Evolutionary conservation across 371 early-diverging fungal genomes (phyloP).

Genomic region (Mortierella sp.): DNA sequence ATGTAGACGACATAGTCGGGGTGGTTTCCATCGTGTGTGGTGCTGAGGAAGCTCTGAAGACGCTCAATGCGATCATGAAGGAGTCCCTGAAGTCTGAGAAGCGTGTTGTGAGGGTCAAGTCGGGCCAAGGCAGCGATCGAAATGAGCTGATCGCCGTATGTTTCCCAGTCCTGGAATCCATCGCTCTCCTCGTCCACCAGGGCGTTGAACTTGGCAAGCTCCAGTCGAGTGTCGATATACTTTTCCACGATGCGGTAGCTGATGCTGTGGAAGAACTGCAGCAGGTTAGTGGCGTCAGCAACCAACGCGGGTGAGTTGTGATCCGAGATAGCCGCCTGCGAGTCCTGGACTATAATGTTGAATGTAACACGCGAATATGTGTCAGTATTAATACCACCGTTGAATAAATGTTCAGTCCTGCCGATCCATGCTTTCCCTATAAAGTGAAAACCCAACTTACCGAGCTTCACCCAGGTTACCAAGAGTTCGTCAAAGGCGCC

Average conservation of each 20-base stretch:
- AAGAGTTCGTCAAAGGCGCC: slow-evolving; percentile 82
- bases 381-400: neutral
- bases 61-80: slow-evolving; percentile 65
- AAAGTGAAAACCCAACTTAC: slow-evolving; percentile 41
- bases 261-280: slow-evolving; percentile 67
- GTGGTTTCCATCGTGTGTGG: slow-evolving; percentile 40
- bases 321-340: slow-evolving; percentile 33
- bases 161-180: slow-evolving; percentile 79
- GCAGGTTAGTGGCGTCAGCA: slow-evolving; percentile 52
- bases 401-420: too few species aligned
- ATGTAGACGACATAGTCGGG: slow-evolving; percentile 60
- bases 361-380: neutral
- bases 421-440: neutral
- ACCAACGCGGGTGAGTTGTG: slow-evolving; percentile 40
- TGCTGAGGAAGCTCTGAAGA: slow-evolving; percentile 61
- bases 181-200: slow-evolving; percentile 73
- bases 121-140: slow-evolving; percentile 77
- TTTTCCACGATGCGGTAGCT: slow-evolving; percentile 73
- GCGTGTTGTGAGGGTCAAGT: slow-evolving; percentile 66
- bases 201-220: slow-evolving; percentile 67
- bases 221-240: slow-evolving; percentile 76
- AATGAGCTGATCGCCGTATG: slow-evolving; percentile 82
- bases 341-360: slow-evolving; percentile 35
- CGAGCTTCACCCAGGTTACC: slow-evolving; percentile 77
- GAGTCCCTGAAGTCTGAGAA: slow-evolving; percentile 64